Percentiles rank a stretch among this genome's conserved stretches.
These are phyloP conservation scores for Skeletonema costatum DNA, from an alignment of 108 stramenopile genomes.

Conservation along the genomic window DNA sequence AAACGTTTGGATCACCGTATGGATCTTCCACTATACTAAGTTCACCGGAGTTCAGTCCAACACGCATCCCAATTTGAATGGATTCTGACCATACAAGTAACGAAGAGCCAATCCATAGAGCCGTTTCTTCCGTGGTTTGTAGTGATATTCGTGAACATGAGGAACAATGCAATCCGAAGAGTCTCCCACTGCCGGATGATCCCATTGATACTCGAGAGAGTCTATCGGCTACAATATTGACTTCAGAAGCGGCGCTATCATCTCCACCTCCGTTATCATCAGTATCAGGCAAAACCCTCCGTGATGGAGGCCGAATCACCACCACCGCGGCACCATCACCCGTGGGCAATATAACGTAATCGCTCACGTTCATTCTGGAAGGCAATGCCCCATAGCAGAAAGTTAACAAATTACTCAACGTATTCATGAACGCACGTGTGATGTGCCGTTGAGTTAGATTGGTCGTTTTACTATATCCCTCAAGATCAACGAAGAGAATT, in stretches of 20 bases:
- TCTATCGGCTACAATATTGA: background rate
- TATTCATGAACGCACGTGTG: conserved; percentile 27
- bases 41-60: conserved; percentile 29
- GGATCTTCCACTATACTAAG: conserved; percentile 23
- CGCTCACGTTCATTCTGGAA: conserved; percentile 3
- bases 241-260: background rate
- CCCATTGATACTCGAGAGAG: background rate
- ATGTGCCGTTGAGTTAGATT: conserved; percentile 23
- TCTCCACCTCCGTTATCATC: background rate
- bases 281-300: background rate
- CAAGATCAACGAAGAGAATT: conserved; percentile 35
- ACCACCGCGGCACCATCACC: conserved; percentile 39
- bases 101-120: conserved; percentile 36
- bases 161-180: background rate
- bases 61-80: conserved; percentile 27
- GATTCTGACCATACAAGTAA: conserved; percentile 24
- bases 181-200: background rate
- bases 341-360: conserved; percentile 35
- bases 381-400: conserved; percentile 17
- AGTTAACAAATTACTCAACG: conserved; percentile 20
- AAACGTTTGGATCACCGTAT: conserved; percentile 38
- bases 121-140: conserved; percentile 26
- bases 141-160: conserved; percentile 7
- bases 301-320: conserved; percentile 17
- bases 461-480: conserved; percentile 26